Evolutionary conservation across 208 protist genomes (phyloP).

Genomic region (Acanthamoeba royreba): DNA sequence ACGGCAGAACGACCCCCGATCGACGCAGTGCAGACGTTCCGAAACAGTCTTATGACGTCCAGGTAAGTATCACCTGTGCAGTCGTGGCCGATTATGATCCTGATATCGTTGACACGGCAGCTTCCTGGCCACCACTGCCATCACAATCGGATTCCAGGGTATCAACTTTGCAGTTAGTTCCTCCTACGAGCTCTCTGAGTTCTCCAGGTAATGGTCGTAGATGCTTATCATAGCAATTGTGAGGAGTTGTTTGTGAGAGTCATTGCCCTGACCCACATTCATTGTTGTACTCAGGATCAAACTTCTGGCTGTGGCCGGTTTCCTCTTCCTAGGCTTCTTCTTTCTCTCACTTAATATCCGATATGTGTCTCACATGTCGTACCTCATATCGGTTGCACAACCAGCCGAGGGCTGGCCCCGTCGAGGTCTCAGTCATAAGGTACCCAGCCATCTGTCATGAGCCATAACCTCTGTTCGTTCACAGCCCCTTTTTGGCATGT

Average conservation of each 20-base stretch:
- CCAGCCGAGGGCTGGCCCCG: conserved; percentile 40
- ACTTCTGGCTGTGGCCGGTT: not conserved
- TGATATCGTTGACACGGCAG: not conserved
- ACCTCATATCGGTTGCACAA: not conserved
- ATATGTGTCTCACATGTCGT: not conserved
- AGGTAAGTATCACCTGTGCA: not conserved
- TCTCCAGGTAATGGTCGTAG: not conserved
- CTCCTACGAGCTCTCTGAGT: not conserved
- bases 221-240: no score
- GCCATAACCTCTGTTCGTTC: not conserved
- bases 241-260: no score
- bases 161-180: not conserved
- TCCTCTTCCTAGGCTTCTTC: conserved; percentile 38
- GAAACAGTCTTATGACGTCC: conserved; percentile 15
- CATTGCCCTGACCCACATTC: no score
- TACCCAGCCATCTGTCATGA: not conserved
- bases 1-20: not conserved
- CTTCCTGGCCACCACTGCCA: conserved; percentile 14
- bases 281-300: no score
- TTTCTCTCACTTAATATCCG: conserved; percentile 37
- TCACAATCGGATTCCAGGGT: conserved; percentile 15
- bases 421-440: not conserved
- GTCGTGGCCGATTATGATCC: not conserved
- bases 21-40: conserved; percentile 12
- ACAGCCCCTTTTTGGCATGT: not conserved